These are phyloP conservation scores for Prunus yedoensis DNA, from an alignment of 331 rosid species.

Conservation along the genomic window DNA sequence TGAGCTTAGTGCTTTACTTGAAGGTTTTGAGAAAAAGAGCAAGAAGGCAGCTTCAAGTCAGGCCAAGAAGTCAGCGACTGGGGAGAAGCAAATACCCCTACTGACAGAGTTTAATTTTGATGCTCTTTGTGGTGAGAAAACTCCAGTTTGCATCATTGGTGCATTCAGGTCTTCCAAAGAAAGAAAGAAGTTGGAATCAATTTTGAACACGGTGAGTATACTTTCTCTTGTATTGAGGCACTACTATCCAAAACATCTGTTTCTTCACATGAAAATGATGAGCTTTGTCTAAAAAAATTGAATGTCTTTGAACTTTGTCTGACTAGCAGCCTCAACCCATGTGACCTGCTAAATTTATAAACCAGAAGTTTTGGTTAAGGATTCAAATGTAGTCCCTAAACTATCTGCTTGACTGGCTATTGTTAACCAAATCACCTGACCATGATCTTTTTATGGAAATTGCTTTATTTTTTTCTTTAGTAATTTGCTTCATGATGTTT, in stretches of 20 bases:
- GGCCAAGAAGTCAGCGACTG: slow-evolving; percentile 43
- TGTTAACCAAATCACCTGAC: background rate
- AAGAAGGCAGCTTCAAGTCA: slow-evolving; percentile 45
- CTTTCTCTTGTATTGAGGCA: background rate
- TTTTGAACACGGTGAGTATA: slow-evolving; percentile 56
- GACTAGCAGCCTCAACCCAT: background rate
- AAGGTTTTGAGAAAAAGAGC: slow-evolving; percentile 58
- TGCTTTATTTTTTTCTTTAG: background rate
- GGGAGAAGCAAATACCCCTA: slow-evolving; percentile 44
- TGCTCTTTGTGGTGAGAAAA: slow-evolving; percentile 57
- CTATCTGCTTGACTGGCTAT: background rate
- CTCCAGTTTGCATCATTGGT: slow-evolving; percentile 87
- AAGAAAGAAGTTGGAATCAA: slow-evolving; percentile 56
- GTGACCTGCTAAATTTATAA: background rate
- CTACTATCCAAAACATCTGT: background rate
- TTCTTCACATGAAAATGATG: background rate
- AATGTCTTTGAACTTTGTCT: background rate
- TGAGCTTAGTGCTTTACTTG: slow-evolving; percentile 56
- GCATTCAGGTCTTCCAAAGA: slow-evolving; percentile 67
- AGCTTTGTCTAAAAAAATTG: background rate
- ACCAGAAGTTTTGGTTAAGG: too few species aligned
- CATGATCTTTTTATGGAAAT: background rate
- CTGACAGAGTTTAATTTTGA: slow-evolving; percentile 61
- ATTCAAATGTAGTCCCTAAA: too few species aligned
- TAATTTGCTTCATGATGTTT: background rate